A percentile compares a stretch with the other conserved stretches of the same genome.
Evolutionary conservation across 495 filamentous ascomycete genomes (phyloP).

Genomic region (Schizothecium vesticola): DNA sequence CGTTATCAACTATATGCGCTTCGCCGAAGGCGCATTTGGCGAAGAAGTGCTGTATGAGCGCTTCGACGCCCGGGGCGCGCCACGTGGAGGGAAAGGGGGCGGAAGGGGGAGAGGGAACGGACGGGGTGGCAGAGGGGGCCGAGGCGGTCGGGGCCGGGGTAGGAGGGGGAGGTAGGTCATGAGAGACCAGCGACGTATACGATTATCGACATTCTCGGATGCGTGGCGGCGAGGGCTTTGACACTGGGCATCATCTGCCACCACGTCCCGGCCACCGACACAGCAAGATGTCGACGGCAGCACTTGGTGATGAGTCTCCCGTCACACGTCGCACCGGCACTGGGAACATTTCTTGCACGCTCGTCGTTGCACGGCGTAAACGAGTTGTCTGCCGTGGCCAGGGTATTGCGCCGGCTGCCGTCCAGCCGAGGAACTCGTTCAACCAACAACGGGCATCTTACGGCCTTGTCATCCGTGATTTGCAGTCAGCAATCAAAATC

Average conservation of each 20-base stretch:
- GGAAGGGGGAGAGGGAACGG: slow-evolving; percentile 24
- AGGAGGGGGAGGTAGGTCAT: slow-evolving; percentile 3
- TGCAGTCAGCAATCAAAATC: neutral
- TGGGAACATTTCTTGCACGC: neutral
- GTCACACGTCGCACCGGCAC: slow-evolving; percentile 1
- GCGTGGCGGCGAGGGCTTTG: neutral
- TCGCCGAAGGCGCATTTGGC: slow-evolving; percentile 74
- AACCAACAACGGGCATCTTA: neutral
- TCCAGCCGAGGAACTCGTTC: neutral
- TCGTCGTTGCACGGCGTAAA: slow-evolving; percentile 8
- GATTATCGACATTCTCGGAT: neutral
- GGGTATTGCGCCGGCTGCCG: neutral
- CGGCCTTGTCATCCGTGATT: neutral
- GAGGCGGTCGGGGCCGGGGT: neutral
- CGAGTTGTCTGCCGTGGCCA: slow-evolving; percentile 3
- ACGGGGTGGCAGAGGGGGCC: slow-evolving; percentile 2
- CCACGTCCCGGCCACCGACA: neutral
- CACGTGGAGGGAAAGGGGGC: slow-evolving; percentile 36
- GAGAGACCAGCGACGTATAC: neutral
- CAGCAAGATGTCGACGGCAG: neutral
- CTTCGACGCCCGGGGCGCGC: slow-evolving; percentile 31
- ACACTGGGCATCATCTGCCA: neutral
- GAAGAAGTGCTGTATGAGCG: slow-evolving; percentile 64
- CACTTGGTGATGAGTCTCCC: neutral
- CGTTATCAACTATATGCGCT: slow-evolving; percentile 76